These are phyloP conservation scores for Boletus albobrunnescens DNA, from an alignment of 1,284 basidiomycete genomes.

Conservation along the genomic window DNA sequence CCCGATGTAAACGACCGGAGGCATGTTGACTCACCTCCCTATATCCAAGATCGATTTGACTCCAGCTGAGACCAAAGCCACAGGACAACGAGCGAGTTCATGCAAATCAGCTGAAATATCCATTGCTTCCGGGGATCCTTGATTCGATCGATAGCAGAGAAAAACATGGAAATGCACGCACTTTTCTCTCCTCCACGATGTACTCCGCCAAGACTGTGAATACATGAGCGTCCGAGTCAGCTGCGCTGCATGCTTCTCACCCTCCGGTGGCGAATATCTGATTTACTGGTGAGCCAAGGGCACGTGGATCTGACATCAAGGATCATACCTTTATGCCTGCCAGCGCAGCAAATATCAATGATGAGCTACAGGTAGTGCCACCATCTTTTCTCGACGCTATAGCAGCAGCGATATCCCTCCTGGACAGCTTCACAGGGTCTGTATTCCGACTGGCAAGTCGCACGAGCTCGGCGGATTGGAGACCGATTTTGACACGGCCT, in stretches of 20 bases:
- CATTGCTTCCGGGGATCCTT: conserved; percentile 58
- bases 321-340: conserved; percentile 74
- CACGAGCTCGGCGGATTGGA: conserved; percentile 65
- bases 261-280: conserved; percentile 81
- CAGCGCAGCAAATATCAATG: conserved; percentile 76
- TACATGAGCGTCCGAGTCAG: conserved; percentile 12
- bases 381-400: conserved; percentile 71
- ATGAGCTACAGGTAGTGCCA: conserved; percentile 90
- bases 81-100: conserved; percentile 80
- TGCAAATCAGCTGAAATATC: conserved; percentile 92
- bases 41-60: conserved; percentile 97
- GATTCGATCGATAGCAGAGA: background rate
- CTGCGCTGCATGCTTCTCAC: conserved; percentile 38
- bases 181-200: conserved; percentile 89
- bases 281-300: conserved; percentile 2
- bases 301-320: background rate
- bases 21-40: conserved; percentile 48
- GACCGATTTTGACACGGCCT: conserved; percentile 84
- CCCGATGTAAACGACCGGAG: background rate
- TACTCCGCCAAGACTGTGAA: conserved; percentile 76
- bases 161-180: conserved; percentile 37
- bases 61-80: conserved; percentile 90
- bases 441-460: conserved; percentile 59
- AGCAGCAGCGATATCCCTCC: conserved; percentile 81
- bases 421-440: conserved; percentile 74